Conservation (phyloP, 2,329 filamentous ascomycete genomes). For the Penicillium digitatum region DNA sequence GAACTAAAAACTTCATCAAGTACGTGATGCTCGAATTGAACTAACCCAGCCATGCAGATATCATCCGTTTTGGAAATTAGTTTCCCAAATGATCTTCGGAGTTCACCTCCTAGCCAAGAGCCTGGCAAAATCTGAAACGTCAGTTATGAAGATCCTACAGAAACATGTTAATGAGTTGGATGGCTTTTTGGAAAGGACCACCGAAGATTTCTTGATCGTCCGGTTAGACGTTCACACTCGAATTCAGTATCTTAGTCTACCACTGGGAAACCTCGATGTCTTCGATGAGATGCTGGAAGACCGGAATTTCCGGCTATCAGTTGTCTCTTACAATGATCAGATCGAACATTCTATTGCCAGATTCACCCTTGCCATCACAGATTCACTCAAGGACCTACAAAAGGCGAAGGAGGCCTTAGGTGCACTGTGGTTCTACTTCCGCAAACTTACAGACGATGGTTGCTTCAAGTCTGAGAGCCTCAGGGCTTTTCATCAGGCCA, state of each 20-base stretch:
- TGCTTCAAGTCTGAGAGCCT: conserved; percentile 59
- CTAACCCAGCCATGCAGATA: conserved; percentile 47
- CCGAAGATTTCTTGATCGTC: conserved; percentile 78
- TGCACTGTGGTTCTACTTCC: conserved; percentile 72
- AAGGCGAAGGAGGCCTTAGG: conserved; percentile 73
- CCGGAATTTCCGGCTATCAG: conserved; percentile 72
- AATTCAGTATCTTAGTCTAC: conserved; percentile 73
- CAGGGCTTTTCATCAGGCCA: conserved; percentile 74
- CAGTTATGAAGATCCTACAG: conserved; percentile 85
- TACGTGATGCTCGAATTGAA: background rate
- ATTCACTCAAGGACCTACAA: conserved; percentile 71
- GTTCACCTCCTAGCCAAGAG: conserved; percentile 81
- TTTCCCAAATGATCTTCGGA: conserved; percentile 90
- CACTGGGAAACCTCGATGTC: conserved; percentile 73
- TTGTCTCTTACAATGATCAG: conserved; percentile 81
- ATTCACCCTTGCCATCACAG: conserved; percentile 70
- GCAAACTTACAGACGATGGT: conserved; percentile 58
- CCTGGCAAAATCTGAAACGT: conserved; percentile 80
- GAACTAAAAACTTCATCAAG: background rate
- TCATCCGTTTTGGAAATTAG: conserved; percentile 84
- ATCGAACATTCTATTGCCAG: conserved; percentile 86
- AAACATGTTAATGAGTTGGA: conserved; percentile 92
- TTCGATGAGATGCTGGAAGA: conserved; percentile 89
- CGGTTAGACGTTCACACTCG: conserved; percentile 74
- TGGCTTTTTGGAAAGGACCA: conserved; percentile 77